Base-by-base conservation (phyloP, 805 yeast genomes). In the Yamadazyma phyllophila region DNA sequence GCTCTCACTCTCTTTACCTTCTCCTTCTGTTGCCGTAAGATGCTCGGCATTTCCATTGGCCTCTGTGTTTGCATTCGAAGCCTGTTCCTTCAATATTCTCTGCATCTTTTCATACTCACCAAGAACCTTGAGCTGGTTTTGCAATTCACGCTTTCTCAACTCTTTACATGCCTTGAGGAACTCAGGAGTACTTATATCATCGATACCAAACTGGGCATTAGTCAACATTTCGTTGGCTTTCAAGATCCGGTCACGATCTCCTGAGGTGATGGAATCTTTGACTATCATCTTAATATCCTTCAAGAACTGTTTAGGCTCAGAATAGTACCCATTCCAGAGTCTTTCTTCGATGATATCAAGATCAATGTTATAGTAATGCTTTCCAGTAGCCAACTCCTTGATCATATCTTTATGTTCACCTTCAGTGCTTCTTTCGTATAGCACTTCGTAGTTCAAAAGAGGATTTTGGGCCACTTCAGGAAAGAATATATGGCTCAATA, bases 151-250 rank as follows among this genome's bases (percentile, higher is more conserved):
- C 41, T 68, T 71, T 47, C 84, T 76, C 59, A 91, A 71, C 14
- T 80, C 85, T 51, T 79, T 83, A 69, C 98, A 94, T 36, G 89
- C 88, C 36, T 77, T 76, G 17, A 85, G 59, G 46, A 94, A 83
- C 31, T 81, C 86, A 1, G 92, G 84, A 2, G 76, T 67, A 41
- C 84, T 81, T 54, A 91, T 81, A 52, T 94, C 99, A 56, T 94
- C 99, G 43, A 94, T 77, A 5, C 95, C 96, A 60, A 94, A 96
- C 63, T 90, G 96, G 0, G 96, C 96, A 66, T 94, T 91, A 10
- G 97, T 96, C 60, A 79, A 80, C 98, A 94, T 91, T 62, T 94
- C 99, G 45, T 92, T 86, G 0, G 98, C 96, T 58, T 78, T 79
- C 51, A 80, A 62, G 4, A 85, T 70, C 44, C 96, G 74, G 47